These are phyloP conservation scores for Primulina huaijiensis DNA, from an alignment of 257 asterid genomes.

Conservation along the genomic window DNA sequence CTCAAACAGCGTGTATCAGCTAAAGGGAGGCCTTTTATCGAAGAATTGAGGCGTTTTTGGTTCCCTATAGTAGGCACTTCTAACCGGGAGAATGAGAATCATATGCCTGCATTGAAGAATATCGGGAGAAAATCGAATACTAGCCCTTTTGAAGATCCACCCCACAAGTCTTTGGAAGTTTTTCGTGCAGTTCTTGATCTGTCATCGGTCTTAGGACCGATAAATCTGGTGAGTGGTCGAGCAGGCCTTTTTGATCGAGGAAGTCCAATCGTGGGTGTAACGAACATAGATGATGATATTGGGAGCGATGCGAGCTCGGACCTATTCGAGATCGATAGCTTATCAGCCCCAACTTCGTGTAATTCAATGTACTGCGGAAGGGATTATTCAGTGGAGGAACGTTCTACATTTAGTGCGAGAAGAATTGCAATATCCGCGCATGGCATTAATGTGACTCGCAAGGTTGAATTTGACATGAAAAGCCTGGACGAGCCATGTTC, in stretches of 20 bases:
- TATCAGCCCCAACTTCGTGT: slow-evolving; percentile 53
- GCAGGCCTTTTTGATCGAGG: slow-evolving; percentile 29
- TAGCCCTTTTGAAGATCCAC: slow-evolving; percentile 42
- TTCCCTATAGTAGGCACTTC: slow-evolving; percentile 56
- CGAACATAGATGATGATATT: slow-evolving; percentile 52
- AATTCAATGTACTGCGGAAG: slow-evolving; percentile 51
- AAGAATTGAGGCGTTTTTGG: slow-evolving; percentile 44
- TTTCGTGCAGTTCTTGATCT: slow-evolving; percentile 50
- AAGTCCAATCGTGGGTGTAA: slow-evolving; percentile 46
- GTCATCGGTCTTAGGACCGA: slow-evolving; percentile 25
- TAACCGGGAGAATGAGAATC: slow-evolving; percentile 4
- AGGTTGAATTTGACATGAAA: slow-evolving; percentile 25
- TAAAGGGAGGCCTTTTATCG: slow-evolving; percentile 37
- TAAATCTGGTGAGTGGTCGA: background rate
- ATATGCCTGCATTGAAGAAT: slow-evolving; percentile 7
- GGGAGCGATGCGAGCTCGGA: slow-evolving; percentile 87
- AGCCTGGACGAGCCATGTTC: slow-evolving; percentile 72
- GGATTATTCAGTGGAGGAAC: slow-evolving; percentile 58
- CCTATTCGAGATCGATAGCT: slow-evolving; percentile 79
- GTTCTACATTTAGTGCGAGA: slow-evolving; percentile 38
- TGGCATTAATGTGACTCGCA: slow-evolving; percentile 4
- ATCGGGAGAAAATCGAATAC: slow-evolving; percentile 18
- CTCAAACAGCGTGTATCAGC: slow-evolving; percentile 54
- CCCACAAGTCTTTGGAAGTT: slow-evolving; percentile 59
- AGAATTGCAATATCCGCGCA: slow-evolving; percentile 28